Base-by-base conservation (phyloP, 305 asterid species). In the Plantago coronopus region DNA sequence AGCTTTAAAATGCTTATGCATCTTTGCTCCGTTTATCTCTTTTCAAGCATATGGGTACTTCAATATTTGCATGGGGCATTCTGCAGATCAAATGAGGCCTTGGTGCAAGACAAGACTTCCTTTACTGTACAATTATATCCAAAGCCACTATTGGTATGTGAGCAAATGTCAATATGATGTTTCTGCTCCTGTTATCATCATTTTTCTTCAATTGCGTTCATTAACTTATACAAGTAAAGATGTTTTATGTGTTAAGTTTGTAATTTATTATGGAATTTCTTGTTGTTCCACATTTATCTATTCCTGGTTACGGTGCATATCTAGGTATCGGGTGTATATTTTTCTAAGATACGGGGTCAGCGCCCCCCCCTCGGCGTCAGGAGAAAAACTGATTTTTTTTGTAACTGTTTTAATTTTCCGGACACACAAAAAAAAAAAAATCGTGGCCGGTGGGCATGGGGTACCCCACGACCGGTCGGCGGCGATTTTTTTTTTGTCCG, bases 61-160 rank as follows among this genome's bases (percentile, higher is more conserved):
- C 72, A 91, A 88, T 74, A 66, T 88, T 48, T 91, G 96, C 67
- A 23, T 38, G 68, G 77, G 83, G 68, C 76, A 64, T 29, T 55
- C 74, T 57, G 64, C 65, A 16, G 83, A 71, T 79, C 82, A 81
- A 69, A 57, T 77, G 84, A 89, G 94, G 67, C 94, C 96, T 46
- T 93, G 99, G 97, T 89, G 97, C 94, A 87, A 80, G 78, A 85
- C 89, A 76, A 79, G 81, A 76, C 82, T 81, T 77, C 98, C 96
- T 76, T 80, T 91, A 61, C 89, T 84, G 74, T 91, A 91, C 84
- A 87, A 71, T 82, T 89, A 79, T 75, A 89, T 93, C 79, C 97
- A 93, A 69, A 82, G 90, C 78, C 96, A 76, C 74, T 93, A 93
- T 79, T 89, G 97, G 97, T 89, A 89, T 72, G 94, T 84, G 17